These are phyloP conservation scores for Lablab purpureus DNA, from an alignment of 306 rosid genomes.

Conservation along the genomic window DNA sequence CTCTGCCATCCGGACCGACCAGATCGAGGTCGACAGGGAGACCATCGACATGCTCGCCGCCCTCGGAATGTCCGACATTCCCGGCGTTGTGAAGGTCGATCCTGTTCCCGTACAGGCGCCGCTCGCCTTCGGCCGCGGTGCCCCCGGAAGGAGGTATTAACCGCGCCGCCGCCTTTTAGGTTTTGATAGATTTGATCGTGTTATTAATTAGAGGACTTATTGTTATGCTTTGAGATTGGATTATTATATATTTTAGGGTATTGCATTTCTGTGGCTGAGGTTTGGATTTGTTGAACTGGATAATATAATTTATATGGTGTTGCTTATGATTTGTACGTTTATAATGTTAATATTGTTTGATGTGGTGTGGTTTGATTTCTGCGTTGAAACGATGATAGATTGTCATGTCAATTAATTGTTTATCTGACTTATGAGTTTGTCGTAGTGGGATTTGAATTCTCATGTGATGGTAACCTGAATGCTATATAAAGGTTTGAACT, in stretches of 20 bases:
- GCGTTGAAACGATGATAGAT: too few species aligned
- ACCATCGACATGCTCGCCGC: conserved; percentile 66
- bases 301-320: neutral
- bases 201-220: neutral
- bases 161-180: too few species aligned
- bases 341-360: too few species aligned
- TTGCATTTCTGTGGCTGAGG: neutral
- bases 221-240: neutral
- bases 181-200: neutral
- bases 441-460: too few species aligned
- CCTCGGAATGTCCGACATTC: conserved; percentile 61
- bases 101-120: conserved; percentile 46
- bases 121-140: conserved; percentile 49
- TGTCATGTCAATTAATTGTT: too few species aligned
- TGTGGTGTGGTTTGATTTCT: too few species aligned
- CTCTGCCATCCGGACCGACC: conserved; percentile 60
- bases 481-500: too few species aligned
- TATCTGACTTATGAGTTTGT: too few species aligned
- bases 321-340: neutral
- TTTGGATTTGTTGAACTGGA: neutral
- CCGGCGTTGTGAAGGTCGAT: conserved; percentile 58
- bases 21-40: conserved; percentile 66
- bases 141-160: conserved; percentile 57
- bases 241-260: neutral
- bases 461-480: too few species aligned